A percentile compares a stretch with the other conserved stretches of the same genome.
Conservation (phyloP, 169 alveolate species). For the Eimeria maxima region DNA sequence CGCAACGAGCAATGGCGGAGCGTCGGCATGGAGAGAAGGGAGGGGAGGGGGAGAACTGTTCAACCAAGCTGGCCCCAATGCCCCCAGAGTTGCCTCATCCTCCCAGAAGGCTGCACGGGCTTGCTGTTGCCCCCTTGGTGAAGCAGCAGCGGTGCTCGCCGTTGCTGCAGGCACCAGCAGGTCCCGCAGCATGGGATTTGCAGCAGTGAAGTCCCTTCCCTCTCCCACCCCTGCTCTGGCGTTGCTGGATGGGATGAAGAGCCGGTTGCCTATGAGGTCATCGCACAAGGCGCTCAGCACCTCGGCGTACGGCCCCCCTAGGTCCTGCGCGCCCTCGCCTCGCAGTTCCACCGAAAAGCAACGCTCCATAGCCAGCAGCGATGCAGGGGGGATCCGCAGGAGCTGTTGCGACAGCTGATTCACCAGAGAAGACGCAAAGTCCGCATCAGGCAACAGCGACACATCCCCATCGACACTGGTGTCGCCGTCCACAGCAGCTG, state of each 20-base stretch:
- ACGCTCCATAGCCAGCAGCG: constrained; percentile 62
- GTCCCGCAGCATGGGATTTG: constrained; percentile 65
- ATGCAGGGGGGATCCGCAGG: constrained; percentile 34
- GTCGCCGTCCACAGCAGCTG: background rate
- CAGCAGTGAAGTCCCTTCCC: constrained; percentile 65
- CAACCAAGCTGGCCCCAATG: background rate
- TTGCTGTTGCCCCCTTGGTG: background rate
- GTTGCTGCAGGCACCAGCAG: constrained; percentile 71
- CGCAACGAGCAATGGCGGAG: constrained; percentile 13
- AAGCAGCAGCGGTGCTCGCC: too few relatives aligned
- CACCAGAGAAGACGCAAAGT: constrained; percentile 1
- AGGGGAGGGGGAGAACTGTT: background rate
- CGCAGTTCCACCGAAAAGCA: constrained; percentile 65
- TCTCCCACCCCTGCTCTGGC: constrained; percentile 77
- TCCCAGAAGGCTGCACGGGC: background rate
- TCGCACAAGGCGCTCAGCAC: constrained; percentile 75
- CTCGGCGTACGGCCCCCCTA: constrained; percentile 83
- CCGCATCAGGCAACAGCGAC: constrained; percentile 15
- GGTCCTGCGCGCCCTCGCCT: constrained; percentile 82
- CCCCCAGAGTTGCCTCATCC: constrained; percentile 29
- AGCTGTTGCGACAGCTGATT: constrained; percentile 74
- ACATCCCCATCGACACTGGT: constrained; percentile 28
- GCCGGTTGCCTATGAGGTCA: constrained; percentile 39
- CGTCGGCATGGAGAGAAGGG: constrained; percentile 23
- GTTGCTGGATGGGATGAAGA: constrained; percentile 61